Percentiles rank a stretch among this genome's conserved stretches.
These are phyloP conservation scores for Hypholoma sublateritium DNA, from an alignment of 768 basidiomycete genomes.

Conservation along the genomic window DNA sequence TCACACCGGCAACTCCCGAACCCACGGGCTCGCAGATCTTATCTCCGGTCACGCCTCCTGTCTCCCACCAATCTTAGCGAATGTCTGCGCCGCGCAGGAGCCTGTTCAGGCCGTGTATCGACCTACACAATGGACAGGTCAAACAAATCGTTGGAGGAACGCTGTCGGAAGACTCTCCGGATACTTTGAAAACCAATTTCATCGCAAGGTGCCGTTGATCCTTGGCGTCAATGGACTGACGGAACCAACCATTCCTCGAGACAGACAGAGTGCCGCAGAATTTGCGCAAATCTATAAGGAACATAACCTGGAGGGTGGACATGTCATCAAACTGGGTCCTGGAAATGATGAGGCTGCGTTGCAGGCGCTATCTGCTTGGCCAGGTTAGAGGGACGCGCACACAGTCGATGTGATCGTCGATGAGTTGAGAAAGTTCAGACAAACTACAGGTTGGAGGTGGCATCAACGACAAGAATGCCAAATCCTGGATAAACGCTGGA, in stretches of 20 bases:
- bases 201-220: conserved; percentile 68
- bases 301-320: conserved; percentile 77
- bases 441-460: conserved; percentile 93
- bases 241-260: conserved; percentile 11
- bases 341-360: conserved; percentile 88
- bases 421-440: conserved; percentile 37
- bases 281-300: conserved; percentile 79
- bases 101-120: conserved; percentile 91
- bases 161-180: conserved; percentile 65
- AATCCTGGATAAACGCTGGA: conserved; percentile 82
- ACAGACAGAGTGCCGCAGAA: conserved; percentile 73
- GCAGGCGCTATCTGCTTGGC: conserved; percentile 84
- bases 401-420: conserved; percentile 3
- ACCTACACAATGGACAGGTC: conserved; percentile 92
- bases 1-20: conserved; percentile 25
- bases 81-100: conserved; percentile 37
- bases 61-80: conserved; percentile 20
- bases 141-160: conserved; percentile 99
- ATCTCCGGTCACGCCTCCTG: conserved; percentile 3
- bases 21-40: conserved; percentile 5
- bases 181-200: conserved; percentile 81
- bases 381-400: conserved; percentile 42
- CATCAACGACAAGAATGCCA: conserved; percentile 79
- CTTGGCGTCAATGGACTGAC: background rate
- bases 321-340: conserved; percentile 94